phyloP scores from a whole-genome alignment of 805 yeast species.

The Saccharomycopsis amapae region DNA sequence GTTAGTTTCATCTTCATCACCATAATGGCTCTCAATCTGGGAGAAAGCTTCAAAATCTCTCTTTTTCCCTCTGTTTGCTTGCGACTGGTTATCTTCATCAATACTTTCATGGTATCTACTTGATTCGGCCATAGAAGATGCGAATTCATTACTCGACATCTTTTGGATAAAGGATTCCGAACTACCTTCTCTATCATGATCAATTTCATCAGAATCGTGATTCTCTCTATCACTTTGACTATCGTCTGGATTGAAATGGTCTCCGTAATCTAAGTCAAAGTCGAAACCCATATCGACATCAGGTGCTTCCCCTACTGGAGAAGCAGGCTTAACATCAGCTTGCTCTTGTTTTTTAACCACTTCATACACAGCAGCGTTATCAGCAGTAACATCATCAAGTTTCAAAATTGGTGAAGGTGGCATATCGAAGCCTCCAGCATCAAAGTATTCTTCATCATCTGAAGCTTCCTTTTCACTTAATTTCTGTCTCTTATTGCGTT shows the following conservation, averaged over 20 bases:
- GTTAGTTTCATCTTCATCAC: slow-evolving; percentile 18
- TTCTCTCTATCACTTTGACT: neutral
- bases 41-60: slow-evolving; percentile 3
- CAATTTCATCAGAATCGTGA: neutral
- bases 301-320: neutral
- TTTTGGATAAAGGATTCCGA: slow-evolving; percentile 17
- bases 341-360: neutral
- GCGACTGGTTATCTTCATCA: neutral
- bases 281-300: slow-evolving; percentile 4
- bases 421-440: neutral
- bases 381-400: no score
- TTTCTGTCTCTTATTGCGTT: neutral
- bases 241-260: slow-evolving; percentile 33
- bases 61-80: neutral
- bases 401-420: neutral
- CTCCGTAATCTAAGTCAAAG: slow-evolving; percentile 33
- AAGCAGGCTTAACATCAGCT: neutral
- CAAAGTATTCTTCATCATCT: neutral
- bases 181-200: neutral
- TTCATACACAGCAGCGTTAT: no score
- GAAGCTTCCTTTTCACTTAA: neutral
- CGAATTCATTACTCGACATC: slow-evolving; percentile 15
- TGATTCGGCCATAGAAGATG: slow-evolving; percentile 17
- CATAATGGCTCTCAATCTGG: slow-evolving; percentile 17
- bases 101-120: slow-evolving; percentile 20